Base-by-base conservation (phyloP, 1,284 basidiomycete genomes). In the Ganoderma multipileum region DNA sequence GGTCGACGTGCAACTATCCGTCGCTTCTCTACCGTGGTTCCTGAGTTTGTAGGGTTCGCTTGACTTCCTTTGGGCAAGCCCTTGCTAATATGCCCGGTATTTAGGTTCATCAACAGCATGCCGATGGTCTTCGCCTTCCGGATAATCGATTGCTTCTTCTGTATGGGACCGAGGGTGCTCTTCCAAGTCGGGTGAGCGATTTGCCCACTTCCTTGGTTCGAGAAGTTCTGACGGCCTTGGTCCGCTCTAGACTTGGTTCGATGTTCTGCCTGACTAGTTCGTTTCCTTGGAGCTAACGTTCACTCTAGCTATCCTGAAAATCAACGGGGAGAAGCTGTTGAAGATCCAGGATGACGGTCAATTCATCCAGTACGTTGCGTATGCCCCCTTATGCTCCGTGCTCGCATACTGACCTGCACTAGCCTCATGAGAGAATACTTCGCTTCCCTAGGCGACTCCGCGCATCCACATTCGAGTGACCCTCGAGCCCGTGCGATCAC, bases 61-160 rank as follows among this genome's bases (percentile, higher is more conserved):
- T 68, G 39, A n/a, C 36, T 33, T 6, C 5, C 30, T 20, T 42
- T 26, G 23, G 23, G 12, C 23, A 20, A 26, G 23, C n/a, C 38
- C 4, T 26, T 16, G 1, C 58, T 60, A 26, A 60, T 41, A 14
- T 26, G 5, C 33, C 30, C 20, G 20, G 36, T 47, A 11, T 69
- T 20, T 59, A 94, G 95, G 72, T 97, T 91, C 80, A 99, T 99
- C 83, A 99, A 99, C 82, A 97, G 95, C 76, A 98, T 99, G 96
- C 98, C 98, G 0, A 94, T 99, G 90, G 92, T 99, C 60, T 99
- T 99, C 78, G 97, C 98, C 0, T 99, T 99, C 86, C 90, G 98
- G 59, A 96, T 99, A 77, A 95, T 98, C 2, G 98, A 99, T 79
- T 99, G 98, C 80, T 98, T 99, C 82, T 95, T 99, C 84, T 97